Base-by-base conservation (phyloP, 192 early-diverging fungal species). In the Podila minutissima region DNA sequence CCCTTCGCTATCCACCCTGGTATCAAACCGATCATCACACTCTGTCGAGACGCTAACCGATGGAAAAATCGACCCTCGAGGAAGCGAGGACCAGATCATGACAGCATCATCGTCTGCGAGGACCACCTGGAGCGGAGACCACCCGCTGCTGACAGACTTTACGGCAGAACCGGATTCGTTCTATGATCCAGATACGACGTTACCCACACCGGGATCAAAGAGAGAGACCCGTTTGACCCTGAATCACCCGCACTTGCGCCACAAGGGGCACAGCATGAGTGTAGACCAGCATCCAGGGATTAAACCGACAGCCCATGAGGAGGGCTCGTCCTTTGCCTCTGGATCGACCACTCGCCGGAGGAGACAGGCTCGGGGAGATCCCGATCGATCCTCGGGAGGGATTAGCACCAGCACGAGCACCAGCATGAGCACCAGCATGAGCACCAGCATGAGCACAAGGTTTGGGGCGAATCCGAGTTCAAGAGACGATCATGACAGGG, bases 181-280 rank as follows among this genome's bases (percentile, higher is more conserved):
- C 19, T 48, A 22, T 55, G 53, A 55, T 26, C 53, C 24, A 55
- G 53, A 55, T 24, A 55, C 15, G 41, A 46, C 41, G 41, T 17
- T 17, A 46, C 35, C 8, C 35, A 37, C 35, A 8, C 8, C 15
- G 15, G 41, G 59, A 60, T 48, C 32, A n/a, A 22, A 13, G 29
- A 46, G 19, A 31, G 33, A 32, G 28, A 37, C 35, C 9, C 35
- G 9, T 11, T n/a, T 38, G 12, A 35, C 28, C 22, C 26, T 38
- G 3, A 50, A 37, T 5, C 53, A 35, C 15, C 49, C 46, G 7
- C 12, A 6, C 10, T 28, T 50, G 37, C 76, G 55, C 8, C 38
- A 62, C 7, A 79, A 69, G 61, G 76, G 66, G 8, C 70, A 68
- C 35, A 79, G 60, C 37, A 60, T 72, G 76, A 79, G 76, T 31